Evolutionary conservation across 306 rosid genomes (phyloP).

Genomic region (Corylus americana): DNA sequence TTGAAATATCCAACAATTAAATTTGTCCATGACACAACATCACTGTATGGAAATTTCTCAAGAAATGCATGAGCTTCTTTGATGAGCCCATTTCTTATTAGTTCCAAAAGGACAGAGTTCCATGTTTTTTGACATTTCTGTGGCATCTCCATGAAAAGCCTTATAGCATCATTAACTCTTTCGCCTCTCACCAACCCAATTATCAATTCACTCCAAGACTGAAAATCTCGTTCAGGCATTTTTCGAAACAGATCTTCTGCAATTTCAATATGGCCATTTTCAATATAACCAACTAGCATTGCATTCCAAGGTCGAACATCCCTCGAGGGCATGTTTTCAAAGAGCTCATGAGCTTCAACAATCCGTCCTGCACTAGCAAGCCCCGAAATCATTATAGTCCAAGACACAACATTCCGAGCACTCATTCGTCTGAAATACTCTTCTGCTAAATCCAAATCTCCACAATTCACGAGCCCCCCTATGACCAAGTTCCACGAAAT

Average conservation of each 20-base stretch:
- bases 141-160: constrained; percentile 51
- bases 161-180: constrained; percentile 41
- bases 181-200: constrained; percentile 38
- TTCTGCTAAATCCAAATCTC: constrained; percentile 40
- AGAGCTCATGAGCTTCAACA: constrained; percentile 39
- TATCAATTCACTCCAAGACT: constrained; percentile 44
- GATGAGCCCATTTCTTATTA: constrained; percentile 36
- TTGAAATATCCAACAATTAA: constrained; percentile 51
- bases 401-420: constrained; percentile 43
- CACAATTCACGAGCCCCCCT: constrained; percentile 48
- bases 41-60: constrained; percentile 42
- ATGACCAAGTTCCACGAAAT: constrained; percentile 59
- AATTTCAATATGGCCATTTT: constrained; percentile 33
- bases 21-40: constrained; percentile 53
- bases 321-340: constrained; percentile 45
- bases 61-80: constrained; percentile 48
- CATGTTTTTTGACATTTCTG: constrained; percentile 44
- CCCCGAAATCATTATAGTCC: constrained; percentile 55
- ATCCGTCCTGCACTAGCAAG: constrained; percentile 35
- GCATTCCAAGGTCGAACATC: constrained; percentile 54
- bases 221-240: constrained; percentile 43
- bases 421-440: constrained; percentile 38
- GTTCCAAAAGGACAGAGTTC: constrained; percentile 43
- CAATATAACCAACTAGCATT: constrained; percentile 43
- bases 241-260: constrained; percentile 44